Base-by-base conservation (phyloP, 2,329 filamentous ascomycete genomes). In the Apiospora pterosperma region DNA sequence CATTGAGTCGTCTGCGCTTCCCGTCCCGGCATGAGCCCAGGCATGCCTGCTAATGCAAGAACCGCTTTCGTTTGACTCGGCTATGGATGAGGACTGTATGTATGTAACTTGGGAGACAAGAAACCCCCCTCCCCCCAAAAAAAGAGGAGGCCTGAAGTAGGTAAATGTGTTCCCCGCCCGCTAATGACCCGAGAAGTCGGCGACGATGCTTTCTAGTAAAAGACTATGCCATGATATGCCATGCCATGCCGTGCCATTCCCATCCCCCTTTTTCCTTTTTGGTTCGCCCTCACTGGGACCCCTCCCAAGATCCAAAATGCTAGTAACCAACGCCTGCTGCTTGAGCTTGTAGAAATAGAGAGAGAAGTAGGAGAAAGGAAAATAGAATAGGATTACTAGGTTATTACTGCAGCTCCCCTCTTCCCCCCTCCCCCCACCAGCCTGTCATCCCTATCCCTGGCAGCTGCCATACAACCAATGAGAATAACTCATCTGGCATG, bases 361-460 rank as follows among this genome's bases (percentile, higher is more conserved):
- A 55, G 25, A 55, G 28, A 55, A n/a, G n/a, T 8, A 34, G n/a
- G 44, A 31, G 48, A n/a, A n/a, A 44, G 14, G 44, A 52, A 25
- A 21, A 44, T n/a, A 44, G 34, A 55, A 55, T 21, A 34, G 16
- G 21, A 34, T 25, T 34, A 34, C 48, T 55, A 55, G 48, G 48
- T 55, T 55, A 55, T 55, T 55, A 55, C 48, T 34, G 48, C 28
- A 55, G 48, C 48, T 19, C 25, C n/a, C n/a, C n/a, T n/a, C n/a
- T n/a, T n/a, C n/a, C n/a, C n/a, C n/a, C n/a, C n/a, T n/a, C n/a
- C 48, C 48, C 48, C 48, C 25, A 55, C 25, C 16, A 23, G 28
- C 48, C 48, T 55, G 48, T 34, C 28, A 55, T 55, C 48, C 48
- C 48, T 55, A 55, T 55, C 48, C 48, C 48, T 55, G 48, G 48